Evolutionary conservation across 305 asterid genomes (phyloP), one percentile per base, ranked within the genome.

Genomic region (Solanum hybrid): DNA sequence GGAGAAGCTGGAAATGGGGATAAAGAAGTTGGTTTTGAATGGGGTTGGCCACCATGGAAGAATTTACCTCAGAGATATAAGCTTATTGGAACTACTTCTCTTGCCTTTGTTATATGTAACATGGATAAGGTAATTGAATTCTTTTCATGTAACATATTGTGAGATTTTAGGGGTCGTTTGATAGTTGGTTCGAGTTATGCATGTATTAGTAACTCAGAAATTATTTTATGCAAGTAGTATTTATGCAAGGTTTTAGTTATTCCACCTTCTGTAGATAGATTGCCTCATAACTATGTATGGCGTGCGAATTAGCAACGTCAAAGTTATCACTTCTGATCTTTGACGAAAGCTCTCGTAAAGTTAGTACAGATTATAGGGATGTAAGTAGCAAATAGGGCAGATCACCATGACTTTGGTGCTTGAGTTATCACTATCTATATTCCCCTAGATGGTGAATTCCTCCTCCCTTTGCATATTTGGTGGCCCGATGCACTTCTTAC

Each of bases 11-110:
- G 88, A 76, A 90, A 87, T 90, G 92, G 11, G 71, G 93, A 51
- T 81, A 92, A 86, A 31, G 67, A 92, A 89, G 93, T 90, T 92
- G 97, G 92, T n/a, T 90, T 94, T 91, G 91, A 90, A 29, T 89
- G 92, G 98, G 92, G 93, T 91, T 96, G 98, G 99, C 94, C 96
- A 20, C 98, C 98, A 29, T 97, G 98, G 99, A 93, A 95, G 94
- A 95, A 95, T 92, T 92, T 97, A 24, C 99, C 99, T 90, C 94
- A 91, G 67, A 94, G 99, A 92, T 97, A 97, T 90, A 94, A 95
- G 93, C 98, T 97, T 83, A 94, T 97, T 87, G 99, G 99, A 90
- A 96, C 98, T 89, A 97, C 99, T 26, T 95, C 99, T 69, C 92
- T 97, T 77, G 99, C 99, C 79, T 97, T 97, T 87, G 96, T 97